Evolutionary conservation across 805 yeast genomes (phyloP), one percentile per base, ranked within the genome.

Genomic region (Starmerella lactis-condensi): DNA sequence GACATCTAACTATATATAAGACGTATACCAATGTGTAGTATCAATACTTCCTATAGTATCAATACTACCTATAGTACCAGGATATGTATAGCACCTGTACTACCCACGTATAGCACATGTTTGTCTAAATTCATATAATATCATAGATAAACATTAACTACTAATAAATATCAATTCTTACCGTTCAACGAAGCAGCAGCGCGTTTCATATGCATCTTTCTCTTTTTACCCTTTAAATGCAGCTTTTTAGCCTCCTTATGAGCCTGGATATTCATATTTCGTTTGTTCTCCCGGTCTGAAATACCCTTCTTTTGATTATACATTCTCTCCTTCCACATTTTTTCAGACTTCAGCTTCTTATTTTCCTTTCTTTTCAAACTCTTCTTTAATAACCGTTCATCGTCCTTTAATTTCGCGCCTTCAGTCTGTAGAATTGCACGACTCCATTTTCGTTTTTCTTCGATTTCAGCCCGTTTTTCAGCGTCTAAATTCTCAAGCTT

Each of bases 291-390:
- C 46, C 75, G 75, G 12, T 74, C 77, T 29, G 71, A 64, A 31
- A 76, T 72, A 23, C 74, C 72, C 43, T 73, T 77, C 36, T 69
- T 68, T 10, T 89, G 93, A 22, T 65, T 65, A 44, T 73, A 76
- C 51, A 77, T 74, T 42, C 99, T 69, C 31, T 85, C 95, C 41
- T 60, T 66, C 99, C 99, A 89, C 54, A 85, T 93, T 31, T 69
- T 60, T 46, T 81, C 93, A 35, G 91, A 75, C 60, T 73, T 78
- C 48, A 77, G 67, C 61, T 89, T 89, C 48, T 66, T 65, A 38
- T 76, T 70, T 45, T 79, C 85, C 50, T 81, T 78, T 45, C 76
- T 66, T 58, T 76, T 82, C 38, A 85, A 54, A 2, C 95, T 78
- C 53, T 79, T 85, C 47, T 73, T 75, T 54, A 89, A 65, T 44